phyloP scores from a whole-genome alignment of 306 rosid genomes.

The Cyamopsis tetragonoloba region DNA sequence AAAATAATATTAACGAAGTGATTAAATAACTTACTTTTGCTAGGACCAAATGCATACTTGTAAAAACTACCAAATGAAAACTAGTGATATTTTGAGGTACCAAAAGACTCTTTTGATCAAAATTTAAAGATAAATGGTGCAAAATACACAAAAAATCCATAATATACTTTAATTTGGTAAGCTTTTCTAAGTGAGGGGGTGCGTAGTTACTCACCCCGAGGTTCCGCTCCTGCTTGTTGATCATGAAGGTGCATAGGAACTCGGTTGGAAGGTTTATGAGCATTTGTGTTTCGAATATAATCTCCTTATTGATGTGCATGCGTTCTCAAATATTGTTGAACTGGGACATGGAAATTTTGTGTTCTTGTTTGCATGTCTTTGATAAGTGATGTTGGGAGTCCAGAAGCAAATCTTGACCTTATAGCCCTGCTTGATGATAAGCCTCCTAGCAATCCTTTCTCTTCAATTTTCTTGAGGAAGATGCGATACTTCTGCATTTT shows the following conservation, averaged over 20 bases:
- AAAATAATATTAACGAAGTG: too few species aligned
- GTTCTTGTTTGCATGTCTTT: background rate
- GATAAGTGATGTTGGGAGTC: slow-evolving; percentile 19
- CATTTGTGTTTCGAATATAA: background rate
- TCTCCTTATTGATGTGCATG: background rate
- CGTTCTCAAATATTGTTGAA: background rate
- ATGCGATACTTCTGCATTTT: slow-evolving; percentile 57
- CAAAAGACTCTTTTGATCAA: too few species aligned
- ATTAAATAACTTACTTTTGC: too few species aligned
- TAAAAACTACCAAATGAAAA: too few species aligned
- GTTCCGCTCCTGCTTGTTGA: too few species aligned
- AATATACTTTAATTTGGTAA: too few species aligned
- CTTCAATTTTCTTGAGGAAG: slow-evolving; percentile 42
- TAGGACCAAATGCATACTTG: too few species aligned
- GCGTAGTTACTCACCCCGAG: too few species aligned
- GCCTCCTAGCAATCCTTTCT: slow-evolving; percentile 30
- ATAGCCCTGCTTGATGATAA: slow-evolving; percentile 28
- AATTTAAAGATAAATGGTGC: too few species aligned
- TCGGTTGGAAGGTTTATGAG: background rate
- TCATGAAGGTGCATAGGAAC: background rate
- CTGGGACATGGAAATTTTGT: background rate
- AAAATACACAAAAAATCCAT: too few species aligned
- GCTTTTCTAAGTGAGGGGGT: too few species aligned
- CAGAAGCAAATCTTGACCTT: slow-evolving; percentile 46
- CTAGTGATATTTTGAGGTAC: too few species aligned